Base-by-base conservation (phyloP, 1,139 yeast species). In the Pneumocystis murina region DNA sequence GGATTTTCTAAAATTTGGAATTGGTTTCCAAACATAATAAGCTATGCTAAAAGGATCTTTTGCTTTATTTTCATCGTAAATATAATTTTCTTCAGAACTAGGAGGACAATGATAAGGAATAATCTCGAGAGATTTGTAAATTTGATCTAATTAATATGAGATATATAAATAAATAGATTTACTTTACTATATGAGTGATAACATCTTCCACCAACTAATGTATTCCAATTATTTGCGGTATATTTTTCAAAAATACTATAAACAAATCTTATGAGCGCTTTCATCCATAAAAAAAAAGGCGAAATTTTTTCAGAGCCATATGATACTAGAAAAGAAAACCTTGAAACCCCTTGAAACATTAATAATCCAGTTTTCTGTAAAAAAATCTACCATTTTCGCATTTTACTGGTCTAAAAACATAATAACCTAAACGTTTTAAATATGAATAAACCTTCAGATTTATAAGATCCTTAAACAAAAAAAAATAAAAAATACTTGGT, bases 1-100 rank as follows among this genome's bases (percentile, higher is more conserved):
- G 59, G 83, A 84, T 70, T 90, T 90, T 64, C 84, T 84, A 74
- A 87, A 91, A 10, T 73, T 74, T 0, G 85, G 81, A 1, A 80
- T 77, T 0, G 97, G 97, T 72, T 87, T 90, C 97, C 97, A 91
- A 0, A 88, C 88, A 69, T 86, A 80, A 69, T 79, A 90, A 0
- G 79, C 74, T 30, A 77, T 70, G 62, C 71, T 73, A 48, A 75
- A 70, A 3, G 72, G 69, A 16, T 39, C 35, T 8, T 61, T 54
- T 3, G 60, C 63, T 36, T 59, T 63, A 8, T 38, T 33, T 7
- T 63, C 59, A 1, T 20, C 28, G 8, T 65, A 39, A 35, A 14
- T 16, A 38, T 61, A 48, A n/a, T 38, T 36, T 57, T 33, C 54
- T 35, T 62, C 63, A 7, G 62, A 61, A 24, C 16, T 24, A 24